Base-by-base conservation (phyloP, 352 stramenopile species). In the Pythium coloratum region DNA sequence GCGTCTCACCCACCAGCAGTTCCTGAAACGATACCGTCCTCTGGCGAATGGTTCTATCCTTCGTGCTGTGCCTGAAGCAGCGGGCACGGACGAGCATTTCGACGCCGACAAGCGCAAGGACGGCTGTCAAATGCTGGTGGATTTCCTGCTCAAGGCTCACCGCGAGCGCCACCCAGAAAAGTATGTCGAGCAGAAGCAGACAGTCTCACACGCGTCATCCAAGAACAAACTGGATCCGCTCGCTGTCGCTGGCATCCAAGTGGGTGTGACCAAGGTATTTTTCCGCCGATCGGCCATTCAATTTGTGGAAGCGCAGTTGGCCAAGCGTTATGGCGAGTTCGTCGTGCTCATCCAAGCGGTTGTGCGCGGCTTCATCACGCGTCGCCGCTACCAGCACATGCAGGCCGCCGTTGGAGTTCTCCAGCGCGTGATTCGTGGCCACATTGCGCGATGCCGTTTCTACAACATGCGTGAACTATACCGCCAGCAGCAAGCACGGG, bases 1-100 rank as follows among this genome's bases (percentile, higher is more conserved):
- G 60, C 96, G 98, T 66, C 88, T 99, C 26, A 82, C 80, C 38
- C 97, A 99, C 73, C 72, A 92, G 62, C 83, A 95, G 64, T 99
- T 99, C 61, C 75, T 95, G 38, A 90, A 94, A 72, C 96, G 86
- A 9, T 92, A 97, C 64, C 86, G 88, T 18, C 82, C 90, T n/a
- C 73, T 97, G 1, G 82, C 76, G 3, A 91, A 91, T 26, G 77
- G 77, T 36, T 60, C 76, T 28, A 87, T 91, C 49, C 67, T 94
- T 62, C 76, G 82, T 14, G 75, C 78, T 6, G 81, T 95, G 32
- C 84, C 85, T 16, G 83, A 90, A 20, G 68, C 75, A 30, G 72
- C 76, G 20, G 79, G 76, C 10, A 64, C 76, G 1, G 77, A 87
- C 71, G 80, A 84, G 12, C 26, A 70, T 5, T 92, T 84, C n/a